Base-by-base conservation (phyloP, 75 land plant species). In the Isoetes taiwanensis region DNA sequence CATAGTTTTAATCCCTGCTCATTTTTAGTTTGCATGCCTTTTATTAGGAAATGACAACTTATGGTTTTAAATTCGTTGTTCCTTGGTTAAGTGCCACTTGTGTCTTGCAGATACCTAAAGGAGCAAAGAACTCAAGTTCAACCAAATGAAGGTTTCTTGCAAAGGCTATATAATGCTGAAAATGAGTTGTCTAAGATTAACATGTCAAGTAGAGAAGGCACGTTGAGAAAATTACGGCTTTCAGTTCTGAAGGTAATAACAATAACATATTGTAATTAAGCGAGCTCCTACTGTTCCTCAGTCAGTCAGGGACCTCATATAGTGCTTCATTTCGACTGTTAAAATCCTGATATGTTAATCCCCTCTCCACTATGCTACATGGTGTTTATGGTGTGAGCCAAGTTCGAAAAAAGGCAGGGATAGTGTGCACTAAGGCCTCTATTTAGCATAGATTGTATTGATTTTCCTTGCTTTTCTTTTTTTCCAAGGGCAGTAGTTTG, bases 121-220 rank as follows among this genome's bases (percentile, higher is more conserved):
- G 72, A 70, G 52, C 61, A 57, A 10, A 30, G 72, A 4, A 70
- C 40, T n/a, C 56, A 70, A 40, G 72, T 70, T 12, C 29, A 68
- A 19, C 72, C 72, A 32, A 70, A 70, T 28, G 34, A 28, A 11
- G 72, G 72, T 10, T 70, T 70, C 59, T 26, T 70, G 14, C n/a
- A 50, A 17, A 61, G 52, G 14, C 52, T 70, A 25, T 21, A 38
- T 24, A 34, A 56, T 23, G 54, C 55, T 34, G 62, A 59, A 16
- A 32, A 26, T 5, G 5, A 46, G n/a, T 23, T 6, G 50, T n/a
- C 19, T 6, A n/a, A n/a, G n/a, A n/a, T n/a, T n/a, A n/a, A n/a
- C n/a, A n/a, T n/a, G n/a, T n/a, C n/a, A n/a, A n/a, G n/a, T n/a
- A n/a, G n/a, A n/a, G n/a, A n/a, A n/a, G n/a, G n/a, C n/a, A n/a